phyloP scores from a whole-genome alignment of 1,284 basidiomycete genomes.

The Tylopilus sp. region DNA sequence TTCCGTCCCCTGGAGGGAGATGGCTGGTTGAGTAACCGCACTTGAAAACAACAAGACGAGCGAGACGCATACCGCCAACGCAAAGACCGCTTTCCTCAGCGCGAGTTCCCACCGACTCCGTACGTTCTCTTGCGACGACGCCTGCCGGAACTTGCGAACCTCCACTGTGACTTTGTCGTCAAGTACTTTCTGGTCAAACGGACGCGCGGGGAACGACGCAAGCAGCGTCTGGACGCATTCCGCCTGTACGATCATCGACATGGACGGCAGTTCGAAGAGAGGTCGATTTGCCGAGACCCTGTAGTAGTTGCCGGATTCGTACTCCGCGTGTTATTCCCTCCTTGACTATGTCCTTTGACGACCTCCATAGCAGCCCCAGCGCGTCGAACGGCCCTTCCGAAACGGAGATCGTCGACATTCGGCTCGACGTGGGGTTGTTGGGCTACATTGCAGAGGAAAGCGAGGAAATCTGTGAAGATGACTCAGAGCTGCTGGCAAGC shows the following conservation, averaged over 20 bases:
- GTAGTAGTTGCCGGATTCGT: slow-evolving; percentile 3
- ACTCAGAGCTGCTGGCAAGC: slow-evolving; percentile 45
- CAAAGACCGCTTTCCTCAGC: slow-evolving; percentile 63
- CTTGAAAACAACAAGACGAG: neutral
- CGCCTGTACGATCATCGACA: slow-evolving; percentile 25
- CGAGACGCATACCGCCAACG: slow-evolving; percentile 54
- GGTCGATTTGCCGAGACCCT: slow-evolving; percentile 20
- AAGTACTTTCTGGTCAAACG: slow-evolving; percentile 45
- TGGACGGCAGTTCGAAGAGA: neutral
- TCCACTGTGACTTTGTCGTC: slow-evolving; percentile 47
- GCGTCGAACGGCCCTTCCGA: neutral
- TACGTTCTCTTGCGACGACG: slow-evolving; percentile 51
- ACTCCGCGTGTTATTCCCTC: slow-evolving; percentile 21
- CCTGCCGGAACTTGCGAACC: slow-evolving; percentile 42
- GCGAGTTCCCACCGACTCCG: slow-evolving; percentile 71
- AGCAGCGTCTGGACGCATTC: slow-evolving; percentile 44
- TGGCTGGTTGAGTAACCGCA: neutral
- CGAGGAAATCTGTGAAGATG: slow-evolving; percentile 34
- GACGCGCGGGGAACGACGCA: slow-evolving; percentile 47
- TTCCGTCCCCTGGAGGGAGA: slow-evolving; percentile 52
- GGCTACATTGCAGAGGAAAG: slow-evolving; percentile 37
- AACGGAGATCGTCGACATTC: slow-evolving; percentile 9
- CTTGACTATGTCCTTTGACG: slow-evolving; percentile 23
- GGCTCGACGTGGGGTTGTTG: slow-evolving; percentile 38
- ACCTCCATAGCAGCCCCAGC: slow-evolving; percentile 7